Conservation (phyloP, 2,329 filamentous ascomycete species). For the Didymella exigua region DNA sequence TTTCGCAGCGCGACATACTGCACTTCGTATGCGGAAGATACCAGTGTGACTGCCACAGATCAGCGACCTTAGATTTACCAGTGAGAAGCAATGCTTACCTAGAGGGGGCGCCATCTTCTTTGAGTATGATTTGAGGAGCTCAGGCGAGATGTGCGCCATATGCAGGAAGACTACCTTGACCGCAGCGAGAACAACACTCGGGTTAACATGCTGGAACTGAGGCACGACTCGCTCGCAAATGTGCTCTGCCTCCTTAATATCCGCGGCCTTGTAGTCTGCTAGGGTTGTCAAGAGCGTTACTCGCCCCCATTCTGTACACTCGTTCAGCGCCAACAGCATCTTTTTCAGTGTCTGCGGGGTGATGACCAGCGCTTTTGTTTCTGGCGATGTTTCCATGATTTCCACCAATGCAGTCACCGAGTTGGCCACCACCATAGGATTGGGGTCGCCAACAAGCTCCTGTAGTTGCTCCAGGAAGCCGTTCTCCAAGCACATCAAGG, state of each 20-base stretch:
- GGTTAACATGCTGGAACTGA: slow-evolving; percentile 98
- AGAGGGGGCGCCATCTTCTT: slow-evolving; percentile 99
- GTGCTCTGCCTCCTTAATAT: slow-evolving; percentile 95
- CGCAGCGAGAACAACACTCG: slow-evolving; percentile 93
- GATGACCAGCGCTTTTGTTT: slow-evolving; percentile 84
- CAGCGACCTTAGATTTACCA: slow-evolving; percentile 24
- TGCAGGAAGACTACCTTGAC: slow-evolving; percentile 98
- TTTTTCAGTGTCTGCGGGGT: slow-evolving; percentile 88
- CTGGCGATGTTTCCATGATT: slow-evolving; percentile 87
- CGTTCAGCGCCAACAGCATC: slow-evolving; percentile 92
- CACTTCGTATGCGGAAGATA: slow-evolving; percentile 94
- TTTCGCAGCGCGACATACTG: slow-evolving; percentile 97
- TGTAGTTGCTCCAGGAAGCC: slow-evolving; percentile 93
- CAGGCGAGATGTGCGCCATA: slow-evolving; percentile 81
- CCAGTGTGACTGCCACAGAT: slow-evolving; percentile 76
- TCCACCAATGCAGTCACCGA: slow-evolving; percentile 92
- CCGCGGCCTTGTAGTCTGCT: slow-evolving; percentile 83
- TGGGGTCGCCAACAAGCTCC: slow-evolving; percentile 95
- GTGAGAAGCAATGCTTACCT: slow-evolving; percentile 59
- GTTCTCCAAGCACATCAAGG: slow-evolving; percentile 91
- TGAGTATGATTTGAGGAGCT: slow-evolving; percentile 81
- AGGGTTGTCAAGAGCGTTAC: slow-evolving; percentile 91
- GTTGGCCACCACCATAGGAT: slow-evolving; percentile 99
- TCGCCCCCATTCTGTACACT: slow-evolving; percentile 97
- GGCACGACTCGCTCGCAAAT: slow-evolving; percentile 96